phyloP scores from a whole-genome alignment of 2,329 filamentous ascomycete species.

The Monosporascus cannonballus region DNA sequence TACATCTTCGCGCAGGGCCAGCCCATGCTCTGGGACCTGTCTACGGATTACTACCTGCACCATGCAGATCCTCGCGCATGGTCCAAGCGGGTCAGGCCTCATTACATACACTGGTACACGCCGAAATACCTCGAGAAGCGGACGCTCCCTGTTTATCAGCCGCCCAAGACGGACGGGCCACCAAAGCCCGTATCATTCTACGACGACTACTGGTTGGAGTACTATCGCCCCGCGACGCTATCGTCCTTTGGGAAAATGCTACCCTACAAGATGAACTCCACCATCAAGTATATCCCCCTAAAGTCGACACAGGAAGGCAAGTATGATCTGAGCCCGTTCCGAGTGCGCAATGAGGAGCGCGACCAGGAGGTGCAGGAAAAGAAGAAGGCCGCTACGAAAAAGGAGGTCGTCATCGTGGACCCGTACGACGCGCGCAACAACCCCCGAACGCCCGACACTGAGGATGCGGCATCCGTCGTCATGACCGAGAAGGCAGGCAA shows the following conservation, averaged over 20 bases:
- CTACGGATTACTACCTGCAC: constrained; percentile 93
- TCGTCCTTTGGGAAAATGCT: constrained; percentile 92
- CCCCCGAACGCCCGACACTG: constrained; percentile 24
- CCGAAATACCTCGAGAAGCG: constrained; percentile 63
- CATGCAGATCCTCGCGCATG: constrained; percentile 76
- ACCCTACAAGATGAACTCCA: constrained; percentile 86
- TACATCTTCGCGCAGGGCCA: constrained; percentile 84
- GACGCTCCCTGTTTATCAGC: constrained; percentile 44
- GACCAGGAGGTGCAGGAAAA: constrained; percentile 55
- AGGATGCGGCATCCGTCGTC: constrained; percentile 32
- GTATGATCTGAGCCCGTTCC: constrained; percentile 85
- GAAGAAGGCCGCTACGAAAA: constrained; percentile 49
- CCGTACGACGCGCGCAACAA: constrained; percentile 37
- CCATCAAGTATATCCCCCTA: constrained; percentile 74
- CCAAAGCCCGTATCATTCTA: constrained; percentile 53
- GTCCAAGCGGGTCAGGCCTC: constrained; percentile 53
- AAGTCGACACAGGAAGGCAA: constrained; percentile 65
- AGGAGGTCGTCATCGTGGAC: constrained; percentile 65
- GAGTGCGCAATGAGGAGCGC: constrained; percentile 58
- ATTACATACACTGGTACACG: constrained; percentile 89
- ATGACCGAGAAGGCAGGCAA: constrained; percentile 32
- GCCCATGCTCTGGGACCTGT: constrained; percentile 94
- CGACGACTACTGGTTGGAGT: constrained; percentile 97
- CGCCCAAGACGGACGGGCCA: constrained; percentile 28
- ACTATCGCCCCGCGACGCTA: constrained; percentile 81